Evolutionary conservation across 2,329 filamentous ascomycete genomes (phyloP), one percentile per base, ranked within the genome.

Genomic region (Stromatinia cepivora): DNA sequence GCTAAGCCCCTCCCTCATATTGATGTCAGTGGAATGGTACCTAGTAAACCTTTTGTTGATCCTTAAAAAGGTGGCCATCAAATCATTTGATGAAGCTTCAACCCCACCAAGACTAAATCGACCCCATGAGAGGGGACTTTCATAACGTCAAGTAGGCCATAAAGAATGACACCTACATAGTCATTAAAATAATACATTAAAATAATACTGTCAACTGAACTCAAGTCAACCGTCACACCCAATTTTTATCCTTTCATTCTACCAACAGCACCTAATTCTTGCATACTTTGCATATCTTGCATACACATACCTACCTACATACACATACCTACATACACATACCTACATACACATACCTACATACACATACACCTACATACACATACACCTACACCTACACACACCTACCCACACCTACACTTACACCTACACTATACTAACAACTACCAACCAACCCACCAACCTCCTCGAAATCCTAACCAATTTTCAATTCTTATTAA

Each of bases 381-480:
- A n/a, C n/a, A 42, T 42, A 42, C 39, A 42, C 34, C 17, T 34
- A 58, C 13, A 5, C 22, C 46, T 50, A 48, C 46, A 17, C 13
- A 17, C 13, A 59, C 36, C 15, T 13, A 48, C 39, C 13, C 20
- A 20, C 39, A 36, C 15, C 17, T 34, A 22, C 25, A 61, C 58
- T 4, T 34, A 31, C 58, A 46, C 39, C 15, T 42, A 22, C 57
- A 25, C 34, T 46, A 39, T 39, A 25, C n/a, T n/a, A n/a, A 48
- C n/a, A 31, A 13, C 20, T 39, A 58, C 31, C 54, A 39, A 36
- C 42, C 20, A 63, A 31, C 20, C 59, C 59, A 48, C 46, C 59
- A 63, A 63, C 59, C 59, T 63, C 59, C 59, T 63, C 59, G 17
- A 39, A 25, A 25, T 22, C 54, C 22, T 36, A 57, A 17, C 13